Evolutionary conservation across 352 stramenopile species (phyloP), one percentile per base, ranked within the genome.

Genomic region (Globisporangium perplexum): DNA sequence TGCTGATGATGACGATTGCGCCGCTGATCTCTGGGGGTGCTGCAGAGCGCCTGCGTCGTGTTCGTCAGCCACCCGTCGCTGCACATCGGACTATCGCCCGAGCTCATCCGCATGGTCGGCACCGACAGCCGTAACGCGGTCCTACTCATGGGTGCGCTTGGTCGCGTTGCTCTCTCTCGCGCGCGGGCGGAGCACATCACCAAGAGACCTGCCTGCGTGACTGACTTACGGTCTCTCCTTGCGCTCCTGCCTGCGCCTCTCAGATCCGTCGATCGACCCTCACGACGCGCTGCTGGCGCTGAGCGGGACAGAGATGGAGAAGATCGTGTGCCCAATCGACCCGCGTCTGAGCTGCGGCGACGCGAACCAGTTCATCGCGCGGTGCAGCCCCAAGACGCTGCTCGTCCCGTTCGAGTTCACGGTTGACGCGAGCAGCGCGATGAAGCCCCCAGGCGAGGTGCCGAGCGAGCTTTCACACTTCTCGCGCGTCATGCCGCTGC

Each of bases 361-460:
- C 47, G 85, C 77, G 24, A 95, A 95, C 56, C 84, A 91, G 59
- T 83, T 95, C 30, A 86, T 95, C 41, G 74, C 83, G 2, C 78
- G 84, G 4, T 95, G 85, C 51, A 75, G 65, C 14, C 85, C 85
- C 7, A 72, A 77, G 7, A 86, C 71, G 28, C 57, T 95, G 7
- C 71, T 95, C 45, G 58, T 92, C 0, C 80, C 85, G 0, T 55
- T 72, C 26, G 83, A 92, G 26, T 91, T 80, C 51, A 82, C 66
- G 8, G 30, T 73, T 24, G 61, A 56, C 1, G 58, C 5, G 23
- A 43, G 56, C 44, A 33, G 43, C 33, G 58, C 30, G 47, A 39
- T 31, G 24, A 24, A 51, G 17, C 48, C 66, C 44, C 57, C 54
- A 20, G 26, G 36, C 6, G 38, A 66, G 30, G 4, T 28, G 20